These are phyloP conservation scores for Ilyonectria destructans DNA, from an alignment of 2,329 filamentous ascomycete genomes.

Conservation along the genomic window DNA sequence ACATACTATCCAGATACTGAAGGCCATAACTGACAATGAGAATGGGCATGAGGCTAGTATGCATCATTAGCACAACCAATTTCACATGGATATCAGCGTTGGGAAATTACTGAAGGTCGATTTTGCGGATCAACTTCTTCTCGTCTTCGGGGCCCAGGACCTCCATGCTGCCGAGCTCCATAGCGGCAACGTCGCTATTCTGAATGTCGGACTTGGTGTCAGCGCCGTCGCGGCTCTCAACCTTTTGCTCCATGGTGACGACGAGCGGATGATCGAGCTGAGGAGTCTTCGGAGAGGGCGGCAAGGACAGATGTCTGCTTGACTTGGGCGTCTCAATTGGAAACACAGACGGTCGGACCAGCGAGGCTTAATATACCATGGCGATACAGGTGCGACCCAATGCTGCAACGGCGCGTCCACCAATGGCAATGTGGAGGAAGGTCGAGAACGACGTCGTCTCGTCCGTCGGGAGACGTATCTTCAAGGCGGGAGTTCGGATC, in stretches of 20 bases:
- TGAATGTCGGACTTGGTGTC: conserved; percentile 8
- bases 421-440: neutral
- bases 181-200: conserved; percentile 12
- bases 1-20: conserved; percentile 33
- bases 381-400: neutral
- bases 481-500: conserved; percentile 20
- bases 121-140: conserved; percentile 39
- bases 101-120: conserved; percentile 32
- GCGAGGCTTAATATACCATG: neutral
- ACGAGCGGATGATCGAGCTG: neutral
- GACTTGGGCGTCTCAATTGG: neutral
- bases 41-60: conserved; percentile 28
- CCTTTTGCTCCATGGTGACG: conserved; percentile 20
- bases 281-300: neutral
- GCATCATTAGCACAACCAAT: neutral
- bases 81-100: neutral
- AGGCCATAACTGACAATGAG: conserved; percentile 34
- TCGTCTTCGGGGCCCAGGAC: conserved; percentile 30
- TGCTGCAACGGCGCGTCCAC: neutral
- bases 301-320: neutral
- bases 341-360: neutral
- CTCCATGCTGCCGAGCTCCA: conserved; percentile 14
- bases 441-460: neutral
- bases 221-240: neutral
- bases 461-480: neutral